Conservation (phyloP, 257 asterid species). For the Vinca minor region DNA sequence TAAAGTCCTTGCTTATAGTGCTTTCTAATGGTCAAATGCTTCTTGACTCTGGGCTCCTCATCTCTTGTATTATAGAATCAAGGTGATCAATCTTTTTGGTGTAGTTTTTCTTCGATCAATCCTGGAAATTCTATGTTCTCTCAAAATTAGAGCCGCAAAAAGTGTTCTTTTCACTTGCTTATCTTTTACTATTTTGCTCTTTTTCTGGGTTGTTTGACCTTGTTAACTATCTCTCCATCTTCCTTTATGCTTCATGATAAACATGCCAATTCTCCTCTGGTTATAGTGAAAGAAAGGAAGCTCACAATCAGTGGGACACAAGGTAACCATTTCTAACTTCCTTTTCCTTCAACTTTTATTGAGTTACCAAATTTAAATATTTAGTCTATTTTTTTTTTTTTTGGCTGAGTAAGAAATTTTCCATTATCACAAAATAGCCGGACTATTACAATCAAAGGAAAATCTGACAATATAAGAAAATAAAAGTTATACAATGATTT, state of each 20-base stretch:
- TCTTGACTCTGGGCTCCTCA: neutral
- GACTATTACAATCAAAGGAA: too few species aligned
- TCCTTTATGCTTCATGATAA: neutral
- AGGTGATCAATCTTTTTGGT: neutral
- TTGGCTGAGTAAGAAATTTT: too few species aligned
- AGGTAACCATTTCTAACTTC: conserved; percentile 2
- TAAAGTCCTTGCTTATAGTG: neutral
- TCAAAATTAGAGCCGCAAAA: neutral
- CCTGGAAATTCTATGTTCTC: neutral
- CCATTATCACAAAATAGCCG: too few species aligned
- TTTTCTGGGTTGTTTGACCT: neutral
- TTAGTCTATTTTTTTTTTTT: too few species aligned
- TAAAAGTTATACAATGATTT: too few species aligned
- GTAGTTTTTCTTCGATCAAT: neutral
- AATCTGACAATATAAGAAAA: too few species aligned
- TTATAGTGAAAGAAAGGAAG: neutral
- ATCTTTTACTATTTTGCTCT: neutral
- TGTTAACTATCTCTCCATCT: neutral
- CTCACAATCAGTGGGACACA: neutral
- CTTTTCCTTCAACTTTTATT: neutral
- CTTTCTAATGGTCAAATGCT: conserved; percentile 1
- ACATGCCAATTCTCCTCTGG: neutral
- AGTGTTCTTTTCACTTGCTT: neutral
- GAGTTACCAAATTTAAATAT: too few species aligned
- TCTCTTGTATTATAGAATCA: conserved; percentile 1